Evolutionary conservation across 2,329 filamentous ascomycete species (phyloP), one percentile per base, ranked within the genome.

Genomic region (Phyllosticta paracitricarpa): DNA sequence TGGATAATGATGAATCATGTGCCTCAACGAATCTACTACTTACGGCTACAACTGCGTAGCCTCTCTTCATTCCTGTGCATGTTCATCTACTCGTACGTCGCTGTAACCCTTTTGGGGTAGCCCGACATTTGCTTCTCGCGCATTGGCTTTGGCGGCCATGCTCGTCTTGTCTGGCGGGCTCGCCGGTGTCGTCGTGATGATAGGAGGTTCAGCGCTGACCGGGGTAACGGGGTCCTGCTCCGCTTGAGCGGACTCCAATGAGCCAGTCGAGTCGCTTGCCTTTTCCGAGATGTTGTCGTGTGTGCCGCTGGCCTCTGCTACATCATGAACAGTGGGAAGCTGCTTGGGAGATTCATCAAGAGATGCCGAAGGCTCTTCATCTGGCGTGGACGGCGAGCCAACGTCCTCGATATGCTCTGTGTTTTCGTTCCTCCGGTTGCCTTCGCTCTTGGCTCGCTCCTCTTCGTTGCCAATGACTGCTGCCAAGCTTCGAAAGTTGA

Each of bases 401-500:
- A 61, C 24, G 4, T 62, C 53, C 40, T 62, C 61, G 28, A 62
- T 59, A 12, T 62, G 61, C n/a, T 59, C 52, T 7, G 17, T 48
- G 14, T 48, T 48, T n/a, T 48, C 40, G 4, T 48, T 48, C 40
- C 14, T 48, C 40, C 40, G 17, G 14, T 4, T 19, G 9, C n/a
- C 35, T 8, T 28, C 35, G 5, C 35, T 51, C 61, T 59, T 59
- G 30, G 59, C 59, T 53, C 28, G 19, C 51, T 63, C 55, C 5
- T 63, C 58, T 17, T 61, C 59, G 22, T 56, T 53, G 5, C 62
- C 62, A 30, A 97, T 89, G 72, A 95, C 89, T 64, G 90, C 89
- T 1, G 90, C 89, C 24, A 97, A 77, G 66, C 91, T 96, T 61
- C 86, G 82, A 71, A 97, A 97, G 72, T 96, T 97, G 75, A 96